These are phyloP conservation scores for Cladophialophora carrionii DNA, from an alignment of 2,329 filamentous ascomycete species.

Conservation along the genomic window DNA sequence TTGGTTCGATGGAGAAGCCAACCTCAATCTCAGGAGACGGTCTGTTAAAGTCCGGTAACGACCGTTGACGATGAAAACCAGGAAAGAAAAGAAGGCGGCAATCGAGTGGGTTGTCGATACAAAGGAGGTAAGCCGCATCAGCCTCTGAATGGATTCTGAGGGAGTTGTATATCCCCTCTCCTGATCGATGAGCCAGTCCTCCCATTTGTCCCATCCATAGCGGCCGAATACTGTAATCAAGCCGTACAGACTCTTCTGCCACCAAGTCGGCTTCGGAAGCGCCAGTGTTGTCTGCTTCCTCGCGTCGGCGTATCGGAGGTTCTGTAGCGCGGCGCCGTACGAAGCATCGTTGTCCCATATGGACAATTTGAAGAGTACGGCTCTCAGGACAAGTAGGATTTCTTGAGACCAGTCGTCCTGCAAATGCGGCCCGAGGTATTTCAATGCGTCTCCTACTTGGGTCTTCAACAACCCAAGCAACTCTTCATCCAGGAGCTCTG, in stretches of 20 bases:
- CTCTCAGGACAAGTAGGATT: slow-evolving; percentile 75
- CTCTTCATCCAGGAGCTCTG: slow-evolving; percentile 92
- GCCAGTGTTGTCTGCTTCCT: slow-evolving; percentile 64
- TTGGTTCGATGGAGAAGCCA: slow-evolving; percentile 82
- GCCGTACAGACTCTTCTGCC: slow-evolving; percentile 84
- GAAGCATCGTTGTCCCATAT: slow-evolving; percentile 97
- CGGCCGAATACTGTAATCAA: slow-evolving; percentile 81
- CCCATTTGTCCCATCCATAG: slow-evolving; percentile 92
- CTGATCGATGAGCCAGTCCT: slow-evolving; percentile 77
- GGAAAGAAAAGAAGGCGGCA: slow-evolving; percentile 80
- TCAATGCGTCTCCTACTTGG: slow-evolving; percentile 85
- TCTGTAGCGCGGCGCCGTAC: slow-evolving; percentile 91
- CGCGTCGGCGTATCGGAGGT: slow-evolving; percentile 86
- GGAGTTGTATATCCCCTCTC: slow-evolving; percentile 66
- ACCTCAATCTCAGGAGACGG: slow-evolving; percentile 77
- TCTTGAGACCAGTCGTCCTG: slow-evolving; percentile 87
- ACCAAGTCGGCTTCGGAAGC: slow-evolving; percentile 70
- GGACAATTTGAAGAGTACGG: slow-evolving; percentile 87
- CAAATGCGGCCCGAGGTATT: slow-evolving; percentile 77
- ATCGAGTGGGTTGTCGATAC: slow-evolving; percentile 76
- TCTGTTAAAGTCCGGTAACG: slow-evolving; percentile 90
- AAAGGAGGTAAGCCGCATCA: slow-evolving; percentile 71
- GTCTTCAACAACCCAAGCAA: slow-evolving; percentile 80
- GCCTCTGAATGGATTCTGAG: slow-evolving; percentile 54
- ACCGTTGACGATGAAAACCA: slow-evolving; percentile 88